phyloP scores from a whole-genome alignment of 1,284 basidiomycete species.

The Cryptococcus sp. region DNA sequence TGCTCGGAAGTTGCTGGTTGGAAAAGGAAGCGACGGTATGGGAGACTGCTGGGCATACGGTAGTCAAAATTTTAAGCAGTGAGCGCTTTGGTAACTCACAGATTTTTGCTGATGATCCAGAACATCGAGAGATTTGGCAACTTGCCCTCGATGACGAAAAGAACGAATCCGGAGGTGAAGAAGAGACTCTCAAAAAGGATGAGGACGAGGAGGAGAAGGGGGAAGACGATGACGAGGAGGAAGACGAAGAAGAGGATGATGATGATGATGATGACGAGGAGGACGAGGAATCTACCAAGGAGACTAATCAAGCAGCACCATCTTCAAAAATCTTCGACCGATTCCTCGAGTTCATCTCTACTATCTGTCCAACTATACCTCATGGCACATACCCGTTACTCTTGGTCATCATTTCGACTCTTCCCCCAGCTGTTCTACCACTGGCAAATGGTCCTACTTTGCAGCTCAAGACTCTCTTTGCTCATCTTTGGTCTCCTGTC shows the following conservation, averaged over 20 bases:
- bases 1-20: constrained; percentile 69
- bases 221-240: constrained; percentile 12
- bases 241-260: constrained; percentile 10
- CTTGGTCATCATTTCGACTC: constrained; percentile 37
- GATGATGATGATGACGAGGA: constrained; percentile 12
- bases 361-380: constrained; percentile 39
- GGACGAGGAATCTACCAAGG: constrained; percentile 2
- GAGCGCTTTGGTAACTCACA: constrained; percentile 14
- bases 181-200: constrained; percentile 10
- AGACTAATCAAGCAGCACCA: neutral
- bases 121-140: constrained; percentile 61
- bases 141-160: constrained; percentile 30
- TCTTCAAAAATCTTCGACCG: constrained; percentile 54
- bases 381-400: constrained; percentile 41
- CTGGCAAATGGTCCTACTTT: constrained; percentile 16
- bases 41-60: constrained; percentile 61
- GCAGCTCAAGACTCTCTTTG: constrained; percentile 34
- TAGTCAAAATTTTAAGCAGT: constrained; percentile 70
- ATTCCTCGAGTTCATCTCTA: constrained; percentile 44
- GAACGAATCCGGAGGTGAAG: constrained; percentile 5
- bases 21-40: constrained; percentile 68
- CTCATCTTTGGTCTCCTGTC: constrained; percentile 41
- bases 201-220: constrained; percentile 1
- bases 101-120: constrained; percentile 45
- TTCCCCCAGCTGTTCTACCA: constrained; percentile 31